These are phyloP conservation scores for Basipetospora chlamydospora DNA, from an alignment of 2,329 filamentous ascomycete genomes.

Conservation along the genomic window DNA sequence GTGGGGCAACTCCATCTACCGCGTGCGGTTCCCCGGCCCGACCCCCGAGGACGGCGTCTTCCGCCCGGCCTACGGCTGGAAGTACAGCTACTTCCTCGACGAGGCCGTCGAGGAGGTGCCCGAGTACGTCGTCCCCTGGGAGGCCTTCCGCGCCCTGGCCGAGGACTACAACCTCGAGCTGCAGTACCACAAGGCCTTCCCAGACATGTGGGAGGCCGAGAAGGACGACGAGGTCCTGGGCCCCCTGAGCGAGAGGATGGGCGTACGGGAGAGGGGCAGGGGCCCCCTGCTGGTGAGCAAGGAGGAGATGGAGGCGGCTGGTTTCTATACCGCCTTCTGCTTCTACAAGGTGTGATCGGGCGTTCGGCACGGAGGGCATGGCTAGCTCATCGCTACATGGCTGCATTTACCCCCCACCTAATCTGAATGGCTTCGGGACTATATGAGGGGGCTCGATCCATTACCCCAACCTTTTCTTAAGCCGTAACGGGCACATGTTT, in stretches of 20 bases:
- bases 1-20: conserved; percentile 91
- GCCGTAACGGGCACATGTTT: no score
- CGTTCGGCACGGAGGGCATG: no score
- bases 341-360: conserved; percentile 93
- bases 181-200: conserved; percentile 82
- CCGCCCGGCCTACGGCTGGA: conserved; percentile 91
- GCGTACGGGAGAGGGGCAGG: conserved; percentile 59
- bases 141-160: conserved; percentile 86
- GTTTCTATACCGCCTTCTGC: conserved; percentile 88
- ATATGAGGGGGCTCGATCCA: no score
- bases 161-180: conserved; percentile 95
- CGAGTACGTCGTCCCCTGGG: conserved; percentile 97
- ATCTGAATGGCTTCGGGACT: no score
- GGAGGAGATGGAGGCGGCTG: conserved; percentile 84
- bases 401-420: no score
- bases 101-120: conserved; percentile 94
- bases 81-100: conserved; percentile 90
- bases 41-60: conserved; percentile 81
- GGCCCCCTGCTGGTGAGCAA: conserved; percentile 56
- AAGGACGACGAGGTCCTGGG: conserved; percentile 73
- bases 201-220: conserved; percentile 83
- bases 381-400: no score
- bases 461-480: no score
- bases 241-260: conserved; percentile 87
- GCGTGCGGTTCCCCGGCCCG: conserved; percentile 71